Evolutionary conservation across 768 basidiomycete genomes (phyloP).

Genomic region (Leccinum obscurum): DNA sequence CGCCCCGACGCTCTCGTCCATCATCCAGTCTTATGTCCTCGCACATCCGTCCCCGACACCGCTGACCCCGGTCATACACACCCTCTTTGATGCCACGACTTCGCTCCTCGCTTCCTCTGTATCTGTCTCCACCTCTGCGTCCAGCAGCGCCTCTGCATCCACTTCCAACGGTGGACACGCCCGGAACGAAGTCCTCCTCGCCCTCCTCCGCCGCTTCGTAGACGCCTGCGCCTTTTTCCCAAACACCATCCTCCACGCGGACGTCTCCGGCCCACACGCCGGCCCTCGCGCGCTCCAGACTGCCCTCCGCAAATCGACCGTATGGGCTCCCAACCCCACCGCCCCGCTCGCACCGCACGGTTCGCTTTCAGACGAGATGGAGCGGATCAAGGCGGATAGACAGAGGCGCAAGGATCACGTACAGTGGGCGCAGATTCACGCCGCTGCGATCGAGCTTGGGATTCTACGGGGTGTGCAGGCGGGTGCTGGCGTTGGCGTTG

Average conservation of each 20-base stretch:
- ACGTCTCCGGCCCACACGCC: constrained; percentile 53
- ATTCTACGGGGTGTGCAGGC: constrained; percentile 36
- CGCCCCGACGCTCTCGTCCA: constrained; percentile 47
- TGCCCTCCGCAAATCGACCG: constrained; percentile 55
- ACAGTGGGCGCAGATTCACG: constrained; percentile 67
- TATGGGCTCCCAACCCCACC: constrained; percentile 42
- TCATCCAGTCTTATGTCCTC: constrained; percentile 51
- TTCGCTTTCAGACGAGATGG: constrained; percentile 60
- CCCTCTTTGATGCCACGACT: constrained; percentile 53
- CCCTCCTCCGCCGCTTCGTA: constrained; percentile 46
- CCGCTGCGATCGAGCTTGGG: constrained; percentile 60
- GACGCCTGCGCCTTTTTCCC: constrained; percentile 55
- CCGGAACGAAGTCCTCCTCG: constrained; percentile 12
- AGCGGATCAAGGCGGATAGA: constrained; percentile 58
- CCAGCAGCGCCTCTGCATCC: constrained; percentile 37
- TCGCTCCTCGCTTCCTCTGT: constrained; percentile 23
- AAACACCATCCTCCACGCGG: constrained; percentile 50
- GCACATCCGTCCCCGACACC: constrained; percentile 51
- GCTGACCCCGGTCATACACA: constrained; percentile 49
- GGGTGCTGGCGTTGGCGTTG: not conserved
- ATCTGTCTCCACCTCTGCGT: constrained; percentile 34
- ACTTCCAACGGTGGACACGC: not conserved
- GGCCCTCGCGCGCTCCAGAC: constrained; percentile 60
- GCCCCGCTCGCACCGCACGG: constrained; percentile 5
- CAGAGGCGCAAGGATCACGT: constrained; percentile 64